Evolutionary conservation across 495 filamentous ascomycete genomes (phyloP), one percentile per base, ranked within the genome.

Genomic region (Xylaria nigripes): DNA sequence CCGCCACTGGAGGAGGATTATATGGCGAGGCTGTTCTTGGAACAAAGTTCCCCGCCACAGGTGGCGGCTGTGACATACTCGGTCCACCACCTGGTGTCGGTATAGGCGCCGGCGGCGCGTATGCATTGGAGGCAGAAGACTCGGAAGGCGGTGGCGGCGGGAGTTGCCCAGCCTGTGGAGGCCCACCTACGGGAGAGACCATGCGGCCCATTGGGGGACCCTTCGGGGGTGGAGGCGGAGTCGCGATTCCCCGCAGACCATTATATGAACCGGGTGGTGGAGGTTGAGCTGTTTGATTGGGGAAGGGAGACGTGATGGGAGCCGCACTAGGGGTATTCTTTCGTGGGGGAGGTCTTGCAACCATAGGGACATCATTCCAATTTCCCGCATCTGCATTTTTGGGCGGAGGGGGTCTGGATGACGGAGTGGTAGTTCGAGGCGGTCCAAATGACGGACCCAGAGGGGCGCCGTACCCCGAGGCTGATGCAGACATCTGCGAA

Each of bases 311-410:
- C 43, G 72, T 79, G 47, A 88, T 78, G 13, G 84, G 68, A 22
- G 71, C 71, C 45, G 79, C 67, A 36, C 78, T 81, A 25, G 90
- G 90, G 10, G 90, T 95, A 34, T 74, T 76, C 61, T 84, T 78
- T 51, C 90, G 80, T 10, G 78, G 73, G 23, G 85, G 81, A 38
- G 85, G 74, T 65, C 91, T 94, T 25, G 81, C 78, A 24, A 96
- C 87, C 59, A 95, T 82, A 0, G 93, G 93, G 51, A 92, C 83
- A 70, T 99, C 93, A 60, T 99, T 99, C 93, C 93, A 99, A 49
- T 85, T 85, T 30, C 81, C 80, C 40, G 82, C 80, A 54, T 86
- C 83, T 54, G 80, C 81, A 55, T 79, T 78, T 54, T 81, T 86
- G 16, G 86, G 78, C 48, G 90, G 89, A 12, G 87, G 85, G 49